Evolutionary conservation across 179 eudicot species (phyloP).

Genomic region (Beta lomatogona): DNA sequence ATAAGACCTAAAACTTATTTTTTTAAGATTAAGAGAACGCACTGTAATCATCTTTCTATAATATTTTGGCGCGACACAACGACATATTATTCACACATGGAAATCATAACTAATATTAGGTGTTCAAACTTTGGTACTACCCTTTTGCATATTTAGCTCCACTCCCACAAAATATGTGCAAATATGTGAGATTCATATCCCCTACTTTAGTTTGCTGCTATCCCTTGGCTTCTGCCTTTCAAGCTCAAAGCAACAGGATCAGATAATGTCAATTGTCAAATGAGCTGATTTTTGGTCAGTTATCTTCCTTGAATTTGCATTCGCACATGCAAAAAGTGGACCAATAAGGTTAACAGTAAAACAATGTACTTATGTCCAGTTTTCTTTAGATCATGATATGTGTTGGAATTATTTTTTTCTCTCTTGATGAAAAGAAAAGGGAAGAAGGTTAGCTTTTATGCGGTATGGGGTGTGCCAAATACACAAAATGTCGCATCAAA

Average conservation of each 20-base stretch:
- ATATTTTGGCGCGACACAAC: no score
- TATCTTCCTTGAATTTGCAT: conserved; percentile 6
- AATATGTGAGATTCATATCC: no score
- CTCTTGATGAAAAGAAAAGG: not conserved
- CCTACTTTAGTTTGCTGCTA: no score
- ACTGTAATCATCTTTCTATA: no score
- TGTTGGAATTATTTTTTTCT: not conserved
- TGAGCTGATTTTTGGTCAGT: not conserved
- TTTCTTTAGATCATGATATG: not conserved
- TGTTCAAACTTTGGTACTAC: no score
- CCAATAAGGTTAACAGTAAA: conserved; percentile 17
- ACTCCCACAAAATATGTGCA: no score
- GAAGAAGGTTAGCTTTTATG: conserved; percentile 8
- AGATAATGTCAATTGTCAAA: not conserved
- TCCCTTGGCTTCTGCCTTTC: not conserved
- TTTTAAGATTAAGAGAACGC: no score
- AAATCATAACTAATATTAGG: no score
- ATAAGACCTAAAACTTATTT: no score
- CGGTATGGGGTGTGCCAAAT: conserved; percentile 10
- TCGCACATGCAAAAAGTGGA: conserved; percentile 24
- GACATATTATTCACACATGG: no score
- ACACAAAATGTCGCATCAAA: conserved; percentile 31
- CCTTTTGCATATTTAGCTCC: no score
- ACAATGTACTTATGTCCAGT: not conserved
- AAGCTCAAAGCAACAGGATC: not conserved